Percentiles rank a stretch among this genome's conserved stretches.
Conservation (phyloP, 257 asterid species). For the Scutellaria baicalensis region DNA sequence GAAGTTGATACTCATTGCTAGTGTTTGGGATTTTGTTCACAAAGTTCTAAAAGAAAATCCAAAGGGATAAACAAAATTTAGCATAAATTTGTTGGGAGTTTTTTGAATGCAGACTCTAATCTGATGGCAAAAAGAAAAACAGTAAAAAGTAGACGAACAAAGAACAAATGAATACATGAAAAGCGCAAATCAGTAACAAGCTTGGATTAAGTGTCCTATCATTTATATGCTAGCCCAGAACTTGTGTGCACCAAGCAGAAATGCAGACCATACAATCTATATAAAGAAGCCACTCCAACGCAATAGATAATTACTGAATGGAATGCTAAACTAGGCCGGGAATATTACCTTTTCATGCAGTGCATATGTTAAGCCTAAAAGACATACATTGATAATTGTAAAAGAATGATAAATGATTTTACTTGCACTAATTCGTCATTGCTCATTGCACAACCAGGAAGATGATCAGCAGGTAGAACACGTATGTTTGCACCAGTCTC, state of each 20-base stretch:
- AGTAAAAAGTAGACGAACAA: not conserved
- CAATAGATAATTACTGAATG: not conserved
- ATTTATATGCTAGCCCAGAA: not conserved
- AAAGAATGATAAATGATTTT: conserved; percentile 17
- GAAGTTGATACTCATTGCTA: not conserved
- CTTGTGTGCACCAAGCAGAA: not conserved
- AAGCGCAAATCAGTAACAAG: not conserved
- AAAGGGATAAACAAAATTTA: not conserved
- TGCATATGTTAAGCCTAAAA: not conserved
- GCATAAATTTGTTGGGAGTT: not conserved
- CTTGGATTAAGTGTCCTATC: not conserved
- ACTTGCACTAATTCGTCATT: conserved; percentile 74
- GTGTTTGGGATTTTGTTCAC: not conserved
- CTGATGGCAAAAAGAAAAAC: not conserved
- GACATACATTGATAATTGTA: conserved; percentile 2
- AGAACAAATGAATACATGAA: not conserved
- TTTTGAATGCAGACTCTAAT: not conserved
- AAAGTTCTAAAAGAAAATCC: not conserved
- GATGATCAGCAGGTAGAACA: conserved; percentile 58
- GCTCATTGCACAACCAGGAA: conserved; percentile 58
- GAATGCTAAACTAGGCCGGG: not conserved
- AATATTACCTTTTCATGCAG: not conserved
- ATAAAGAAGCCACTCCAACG: not conserved
- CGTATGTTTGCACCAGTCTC: conserved; percentile 84
- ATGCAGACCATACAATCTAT: not conserved